Percentiles rank a stretch among this genome's conserved stretches.
Conservation (phyloP, 108 stramenopile species). For the Skeletonema menzelii region DNA sequence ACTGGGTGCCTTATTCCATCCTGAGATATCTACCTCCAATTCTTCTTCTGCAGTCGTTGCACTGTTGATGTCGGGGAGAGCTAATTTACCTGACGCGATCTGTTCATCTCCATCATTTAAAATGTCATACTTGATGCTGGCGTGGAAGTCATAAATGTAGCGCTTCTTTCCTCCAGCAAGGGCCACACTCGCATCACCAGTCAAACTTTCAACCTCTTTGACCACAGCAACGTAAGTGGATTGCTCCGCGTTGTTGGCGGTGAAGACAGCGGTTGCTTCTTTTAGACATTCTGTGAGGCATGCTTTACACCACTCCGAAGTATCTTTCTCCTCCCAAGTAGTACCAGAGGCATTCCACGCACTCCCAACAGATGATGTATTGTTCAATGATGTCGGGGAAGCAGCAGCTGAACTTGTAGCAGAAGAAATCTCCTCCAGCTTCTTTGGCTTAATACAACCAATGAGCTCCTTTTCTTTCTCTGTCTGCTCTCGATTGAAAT, state of each 20-base stretch:
- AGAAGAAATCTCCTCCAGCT: constrained; percentile 43
- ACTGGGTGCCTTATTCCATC: constrained; percentile 71
- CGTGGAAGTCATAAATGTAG: constrained; percentile 91
- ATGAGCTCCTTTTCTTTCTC: constrained; percentile 84
- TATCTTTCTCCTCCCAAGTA: constrained; percentile 95
- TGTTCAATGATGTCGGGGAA: constrained; percentile 3
- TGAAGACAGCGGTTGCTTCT: constrained; percentile 42
- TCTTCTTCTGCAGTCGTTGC: constrained; percentile 58
- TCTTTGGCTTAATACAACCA: constrained; percentile 91
- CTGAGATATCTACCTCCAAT: constrained; percentile 61
- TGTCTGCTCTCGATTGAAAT: constrained; percentile 92
- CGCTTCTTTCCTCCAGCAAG: constrained; percentile 91
- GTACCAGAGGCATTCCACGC: constrained; percentile 93
- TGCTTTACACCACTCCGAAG: constrained; percentile 74
- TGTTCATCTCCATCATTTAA: constrained; percentile 49
- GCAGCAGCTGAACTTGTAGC: constrained; percentile 13
- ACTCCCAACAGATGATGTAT: constrained; percentile 32
- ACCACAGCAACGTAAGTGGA: constrained; percentile 40
- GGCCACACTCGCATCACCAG: constrained; percentile 94
- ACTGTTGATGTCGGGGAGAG: constrained; percentile 79
- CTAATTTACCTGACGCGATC: constrained; percentile 66
- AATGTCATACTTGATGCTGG: constrained; percentile 69
- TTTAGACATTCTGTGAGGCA: constrained; percentile 52
- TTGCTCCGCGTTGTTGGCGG: not conserved
- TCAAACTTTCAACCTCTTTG: constrained; percentile 63